phyloP scores from a whole-genome alignment of 1,284 basidiomycete genomes.

The Hortiboletus rubellus region DNA sequence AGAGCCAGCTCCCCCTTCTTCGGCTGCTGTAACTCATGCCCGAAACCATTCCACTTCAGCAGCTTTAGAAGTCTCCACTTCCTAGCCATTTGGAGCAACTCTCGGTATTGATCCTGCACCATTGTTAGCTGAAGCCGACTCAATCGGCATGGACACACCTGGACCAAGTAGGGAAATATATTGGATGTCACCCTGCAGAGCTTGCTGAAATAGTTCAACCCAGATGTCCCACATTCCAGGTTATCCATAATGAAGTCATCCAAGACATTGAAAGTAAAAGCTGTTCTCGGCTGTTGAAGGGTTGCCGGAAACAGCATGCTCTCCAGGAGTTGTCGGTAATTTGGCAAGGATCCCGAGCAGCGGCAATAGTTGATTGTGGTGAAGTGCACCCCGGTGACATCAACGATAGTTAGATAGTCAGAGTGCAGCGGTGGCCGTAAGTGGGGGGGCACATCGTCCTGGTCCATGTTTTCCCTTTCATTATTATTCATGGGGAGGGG shows the following conservation, averaged over 20 bases:
- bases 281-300: conserved; percentile 16
- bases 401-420: too few species aligned
- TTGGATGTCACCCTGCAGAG: conserved; percentile 25
- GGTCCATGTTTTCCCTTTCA: too few species aligned
- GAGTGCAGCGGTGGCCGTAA: too few species aligned
- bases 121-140: too few species aligned
- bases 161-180: conserved; percentile 8
- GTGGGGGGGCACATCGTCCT: too few species aligned
- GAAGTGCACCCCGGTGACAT: too few species aligned
- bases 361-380: too few species aligned
- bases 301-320: background rate
- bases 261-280: conserved; percentile 32
- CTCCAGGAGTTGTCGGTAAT: background rate
- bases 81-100: conserved; percentile 6
- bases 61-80: conserved; percentile 6
- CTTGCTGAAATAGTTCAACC: conserved; percentile 27
- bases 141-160: too few species aligned
- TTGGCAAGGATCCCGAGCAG: too few species aligned
- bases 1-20: conserved; percentile 8
- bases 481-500: too few species aligned
- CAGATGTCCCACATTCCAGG: conserved; percentile 29
- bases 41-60: conserved; percentile 6
- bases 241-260: conserved; percentile 29
- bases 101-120: conserved; percentile 5
- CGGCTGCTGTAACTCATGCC: background rate